Conservation (phyloP, 176 grass and related monocot species). For the Cocos nucifera region DNA sequence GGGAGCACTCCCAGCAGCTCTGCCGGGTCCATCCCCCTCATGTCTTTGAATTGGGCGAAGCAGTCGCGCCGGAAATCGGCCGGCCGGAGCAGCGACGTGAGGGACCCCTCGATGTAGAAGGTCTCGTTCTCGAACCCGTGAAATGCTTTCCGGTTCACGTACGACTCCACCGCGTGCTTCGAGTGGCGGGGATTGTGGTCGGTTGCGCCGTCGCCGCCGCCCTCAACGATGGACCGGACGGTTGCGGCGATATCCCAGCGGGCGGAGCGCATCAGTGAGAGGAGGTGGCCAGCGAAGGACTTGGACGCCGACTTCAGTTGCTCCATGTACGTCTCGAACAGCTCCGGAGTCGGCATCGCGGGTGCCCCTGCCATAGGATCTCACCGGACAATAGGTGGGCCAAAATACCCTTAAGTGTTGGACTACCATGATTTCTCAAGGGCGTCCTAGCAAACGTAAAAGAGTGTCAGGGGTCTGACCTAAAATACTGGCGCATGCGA, state of each 20-base stretch:
- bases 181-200: conserved; percentile 34
- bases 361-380: background rate
- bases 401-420: background rate
- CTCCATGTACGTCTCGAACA: conserved; percentile 57
- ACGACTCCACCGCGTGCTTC: conserved; percentile 77
- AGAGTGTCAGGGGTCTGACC: conserved; percentile 5
- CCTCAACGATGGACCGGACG: conserved; percentile 51
- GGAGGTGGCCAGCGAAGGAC: conserved; percentile 63
- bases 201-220: conserved; percentile 10
- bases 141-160: conserved; percentile 56
- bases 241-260: conserved; percentile 51
- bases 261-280: conserved; percentile 48
- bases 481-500: conserved; percentile 14
- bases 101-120: conserved; percentile 94
- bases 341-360: conserved; percentile 43
- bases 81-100: conserved; percentile 79
- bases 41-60: conserved; percentile 75
- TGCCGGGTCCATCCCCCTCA: conserved; percentile 84
- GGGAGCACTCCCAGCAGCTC: conserved; percentile 87
- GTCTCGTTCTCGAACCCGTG: conserved; percentile 93
- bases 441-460: too few species aligned
- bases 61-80: conserved; percentile 59
- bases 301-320: conserved; percentile 54
- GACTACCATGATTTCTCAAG: too few species aligned
- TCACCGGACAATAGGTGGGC: background rate